Conservation (phyloP, 2,329 filamentous ascomycete species). For the Stromatinia cepivora region DNA sequence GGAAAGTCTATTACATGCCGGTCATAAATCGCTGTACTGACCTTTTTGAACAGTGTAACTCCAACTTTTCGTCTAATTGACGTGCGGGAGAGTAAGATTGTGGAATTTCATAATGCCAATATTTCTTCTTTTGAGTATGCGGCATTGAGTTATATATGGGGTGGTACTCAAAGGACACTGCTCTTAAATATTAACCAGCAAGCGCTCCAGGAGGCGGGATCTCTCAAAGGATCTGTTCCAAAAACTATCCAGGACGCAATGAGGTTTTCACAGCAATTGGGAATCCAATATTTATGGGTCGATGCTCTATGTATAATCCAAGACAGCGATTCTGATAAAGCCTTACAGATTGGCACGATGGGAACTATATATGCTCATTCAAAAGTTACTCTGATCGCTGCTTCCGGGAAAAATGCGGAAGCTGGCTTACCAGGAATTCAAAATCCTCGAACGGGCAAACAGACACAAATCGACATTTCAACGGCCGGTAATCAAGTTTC, state of each 20-base stretch:
- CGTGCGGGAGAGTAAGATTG: slow-evolving; percentile 12
- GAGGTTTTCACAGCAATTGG: slow-evolving; percentile 21
- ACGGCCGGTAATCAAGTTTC: neutral
- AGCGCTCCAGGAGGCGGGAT: neutral
- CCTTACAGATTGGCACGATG: slow-evolving; percentile 23
- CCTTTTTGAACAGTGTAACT: neutral
- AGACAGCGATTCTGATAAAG: slow-evolving; percentile 22
- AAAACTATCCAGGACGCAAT: slow-evolving; percentile 27
- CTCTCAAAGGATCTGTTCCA: slow-evolving; percentile 1
- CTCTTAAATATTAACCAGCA: neutral
- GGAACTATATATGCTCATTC: slow-evolving; percentile 23
- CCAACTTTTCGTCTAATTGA: slow-evolving; percentile 18
- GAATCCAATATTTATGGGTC: slow-evolving; percentile 27
- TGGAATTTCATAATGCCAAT: slow-evolving; percentile 14
- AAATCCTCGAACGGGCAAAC: neutral
- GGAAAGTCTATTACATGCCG: neutral
- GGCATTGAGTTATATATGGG: slow-evolving; percentile 28
- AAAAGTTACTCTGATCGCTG: slow-evolving; percentile 22
- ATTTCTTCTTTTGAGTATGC: slow-evolving; percentile 25
- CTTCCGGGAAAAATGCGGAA: neutral
- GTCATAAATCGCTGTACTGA: neutral
- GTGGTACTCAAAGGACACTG: slow-evolving; percentile 14
- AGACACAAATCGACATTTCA: neutral
- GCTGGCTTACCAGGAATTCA: neutral
- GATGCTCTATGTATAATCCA: slow-evolving; percentile 31